Percentiles rank a stretch among this genome's conserved stretches.
Evolutionary conservation across 768 basidiomycete species (phyloP).

Genomic region (Leccinum subgranulosum): DNA sequence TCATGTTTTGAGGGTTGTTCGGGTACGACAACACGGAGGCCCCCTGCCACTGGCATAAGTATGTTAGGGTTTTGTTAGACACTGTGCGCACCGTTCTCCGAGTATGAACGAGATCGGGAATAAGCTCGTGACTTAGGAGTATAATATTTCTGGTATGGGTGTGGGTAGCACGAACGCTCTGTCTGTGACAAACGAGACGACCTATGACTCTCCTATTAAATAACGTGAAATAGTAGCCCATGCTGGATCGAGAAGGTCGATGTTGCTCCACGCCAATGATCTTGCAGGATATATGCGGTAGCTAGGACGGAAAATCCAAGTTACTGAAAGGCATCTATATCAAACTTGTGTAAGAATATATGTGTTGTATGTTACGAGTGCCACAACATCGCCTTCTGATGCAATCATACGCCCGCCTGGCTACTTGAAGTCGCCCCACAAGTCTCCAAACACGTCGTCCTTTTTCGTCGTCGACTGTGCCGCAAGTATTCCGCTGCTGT

Average conservation of each 20-base stretch:
- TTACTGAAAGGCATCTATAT: not conserved
- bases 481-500: constrained; percentile 32
- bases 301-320: not conserved
- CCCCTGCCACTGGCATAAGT: too few relatives aligned
- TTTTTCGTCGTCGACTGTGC: constrained; percentile 45
- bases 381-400: not conserved
- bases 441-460: constrained; percentile 78
- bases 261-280: not conserved
- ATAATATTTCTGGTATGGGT: constrained; percentile 84
- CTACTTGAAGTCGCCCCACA: constrained; percentile 82
- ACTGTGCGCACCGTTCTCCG: constrained; percentile 68
- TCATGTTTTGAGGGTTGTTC: too few relatives aligned
- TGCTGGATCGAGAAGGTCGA: constrained; percentile 74
- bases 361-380: not conserved
- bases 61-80: too few relatives aligned
- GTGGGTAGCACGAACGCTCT: not conserved
- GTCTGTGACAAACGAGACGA: not conserved
- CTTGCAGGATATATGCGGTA: constrained; percentile 1
- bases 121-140: constrained; percentile 69
- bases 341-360: not conserved
- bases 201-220: too few relatives aligned
- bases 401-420: not conserved
- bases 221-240: too few relatives aligned
- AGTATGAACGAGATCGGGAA: constrained; percentile 66
- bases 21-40: too few relatives aligned